These are phyloP conservation scores for Mortierella hygrophila DNA, from an alignment of 192 early-diverging fungal species.

Conservation along the genomic window DNA sequence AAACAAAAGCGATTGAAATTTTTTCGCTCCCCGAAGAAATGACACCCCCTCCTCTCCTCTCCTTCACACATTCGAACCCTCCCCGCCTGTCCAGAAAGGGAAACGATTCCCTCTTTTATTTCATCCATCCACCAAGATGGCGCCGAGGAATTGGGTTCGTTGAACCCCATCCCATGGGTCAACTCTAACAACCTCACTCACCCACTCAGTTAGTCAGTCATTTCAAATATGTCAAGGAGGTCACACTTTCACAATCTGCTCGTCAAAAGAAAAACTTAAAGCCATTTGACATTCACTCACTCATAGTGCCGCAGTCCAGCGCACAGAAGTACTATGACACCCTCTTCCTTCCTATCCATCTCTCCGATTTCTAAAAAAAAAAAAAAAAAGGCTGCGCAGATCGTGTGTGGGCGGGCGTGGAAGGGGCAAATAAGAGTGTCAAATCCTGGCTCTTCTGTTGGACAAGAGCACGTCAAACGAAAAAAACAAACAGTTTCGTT, in stretches of 20 bases:
- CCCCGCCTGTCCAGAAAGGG: not conserved
- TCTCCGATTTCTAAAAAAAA: not conserved
- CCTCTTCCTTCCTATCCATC: not conserved
- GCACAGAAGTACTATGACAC: not conserved
- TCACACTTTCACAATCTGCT: too few relatives aligned
- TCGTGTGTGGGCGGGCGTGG: not conserved
- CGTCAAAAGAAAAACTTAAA: not conserved
- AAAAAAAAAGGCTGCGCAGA: not conserved
- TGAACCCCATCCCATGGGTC: not conserved
- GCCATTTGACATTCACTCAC: not conserved
- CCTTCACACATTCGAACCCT: not conserved
- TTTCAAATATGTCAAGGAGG: too few relatives aligned
- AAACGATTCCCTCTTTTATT: not conserved
- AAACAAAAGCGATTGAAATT: not conserved
- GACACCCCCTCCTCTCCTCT: not conserved
- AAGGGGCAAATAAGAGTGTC: not conserved
- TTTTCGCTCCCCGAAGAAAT: slow-evolving; percentile 1
- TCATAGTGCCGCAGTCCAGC: not conserved
- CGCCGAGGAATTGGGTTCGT: not conserved
- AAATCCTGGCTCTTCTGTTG: slow-evolving; percentile 3
- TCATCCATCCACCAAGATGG: not conserved
- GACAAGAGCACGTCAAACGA: slow-evolving; percentile 3
- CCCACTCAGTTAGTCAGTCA: too few relatives aligned
- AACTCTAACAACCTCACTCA: too few relatives aligned
- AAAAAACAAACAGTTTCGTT: not conserved